A percentile compares a stretch with the other conserved stretches of the same genome.
phyloP scores from a whole-genome alignment of 2,329 filamentous ascomycete species.

The Neofusicoccum ribis region DNA sequence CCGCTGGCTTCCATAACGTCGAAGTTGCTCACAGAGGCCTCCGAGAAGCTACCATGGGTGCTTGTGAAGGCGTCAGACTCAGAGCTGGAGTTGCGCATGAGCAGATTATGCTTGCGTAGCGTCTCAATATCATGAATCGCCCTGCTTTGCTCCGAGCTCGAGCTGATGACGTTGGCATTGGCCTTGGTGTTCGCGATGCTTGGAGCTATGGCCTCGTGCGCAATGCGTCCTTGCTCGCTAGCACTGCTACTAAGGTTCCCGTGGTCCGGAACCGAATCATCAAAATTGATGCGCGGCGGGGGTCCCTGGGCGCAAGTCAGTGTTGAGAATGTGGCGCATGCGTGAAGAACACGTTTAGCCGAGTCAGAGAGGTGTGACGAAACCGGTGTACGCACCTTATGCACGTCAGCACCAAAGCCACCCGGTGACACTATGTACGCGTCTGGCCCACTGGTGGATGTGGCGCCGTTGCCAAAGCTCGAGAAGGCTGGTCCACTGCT shows the following conservation, averaged over 20 bases:
- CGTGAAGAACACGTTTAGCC: slow-evolving; percentile 15
- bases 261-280: slow-evolving; percentile 16
- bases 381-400: slow-evolving; percentile 19
- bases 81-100: slow-evolving; percentile 42
- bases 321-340: slow-evolving; percentile 15
- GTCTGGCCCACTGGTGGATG: slow-evolving; percentile 15
- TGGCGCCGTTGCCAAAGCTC: slow-evolving; percentile 33
- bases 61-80: slow-evolving; percentile 40
- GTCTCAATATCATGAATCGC: slow-evolving; percentile 40
- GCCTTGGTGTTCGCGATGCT: slow-evolving; percentile 2
- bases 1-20: slow-evolving; percentile 44
- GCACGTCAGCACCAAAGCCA: slow-evolving; percentile 17
- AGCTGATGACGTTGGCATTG: slow-evolving; percentile 9
- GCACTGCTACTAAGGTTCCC: slow-evolving; percentile 15
- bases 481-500: slow-evolving; percentile 27
- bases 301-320: slow-evolving; percentile 18
- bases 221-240: slow-evolving; percentile 14
- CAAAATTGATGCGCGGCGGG: slow-evolving; percentile 17
- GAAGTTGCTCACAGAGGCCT: slow-evolving; percentile 30
- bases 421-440: slow-evolving; percentile 15
- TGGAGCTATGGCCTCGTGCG: slow-evolving; percentile 13
- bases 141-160: slow-evolving; percentile 22
- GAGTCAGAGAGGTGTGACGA: slow-evolving; percentile 11
- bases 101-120: slow-evolving; percentile 41
- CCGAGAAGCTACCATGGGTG: slow-evolving; percentile 31